phyloP scores from a whole-genome alignment of 139 green algal species.

The Chlamydomonas eustigma region DNA sequence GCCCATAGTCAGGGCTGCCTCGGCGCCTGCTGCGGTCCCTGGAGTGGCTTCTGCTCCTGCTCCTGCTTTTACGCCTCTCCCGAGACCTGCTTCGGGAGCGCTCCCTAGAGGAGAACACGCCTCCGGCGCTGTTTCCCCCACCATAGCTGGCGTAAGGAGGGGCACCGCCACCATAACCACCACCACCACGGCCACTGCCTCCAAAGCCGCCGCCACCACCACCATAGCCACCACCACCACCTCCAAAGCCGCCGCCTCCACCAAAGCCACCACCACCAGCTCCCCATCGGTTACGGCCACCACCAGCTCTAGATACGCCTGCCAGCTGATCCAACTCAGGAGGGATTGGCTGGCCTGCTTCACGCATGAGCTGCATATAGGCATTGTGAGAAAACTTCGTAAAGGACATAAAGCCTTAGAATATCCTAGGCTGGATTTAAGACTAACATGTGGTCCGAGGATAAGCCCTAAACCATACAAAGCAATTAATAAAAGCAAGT shows the following conservation, averaged over 20 bases:
- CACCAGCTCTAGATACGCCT: slow-evolving; percentile 23
- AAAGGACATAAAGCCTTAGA: too few species aligned
- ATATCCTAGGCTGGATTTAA: neutral
- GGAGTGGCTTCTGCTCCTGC: slow-evolving; percentile 3
- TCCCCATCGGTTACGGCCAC: slow-evolving; percentile 35
- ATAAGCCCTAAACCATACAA: neutral
- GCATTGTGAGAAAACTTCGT: too few species aligned
- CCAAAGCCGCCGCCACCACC: slow-evolving; percentile 27
- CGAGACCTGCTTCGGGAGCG: slow-evolving; percentile 26
- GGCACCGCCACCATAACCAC: slow-evolving; percentile 25
- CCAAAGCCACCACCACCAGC: slow-evolving; percentile 31
- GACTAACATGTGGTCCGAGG: neutral
- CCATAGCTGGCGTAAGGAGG: slow-evolving; percentile 3
- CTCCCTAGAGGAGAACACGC: neutral
- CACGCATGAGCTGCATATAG: slow-evolving; percentile 39
- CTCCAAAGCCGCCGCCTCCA: slow-evolving; percentile 25
- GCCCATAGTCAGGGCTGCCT: slow-evolving; percentile 33
- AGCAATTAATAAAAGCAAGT: neutral
- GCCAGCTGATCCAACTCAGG: slow-evolving; percentile 54
- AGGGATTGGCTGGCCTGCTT: slow-evolving; percentile 58
- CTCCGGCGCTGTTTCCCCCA: slow-evolving; percentile 8
- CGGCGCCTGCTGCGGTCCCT: neutral
- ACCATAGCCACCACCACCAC: slow-evolving; percentile 22
- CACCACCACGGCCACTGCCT: slow-evolving; percentile 31
- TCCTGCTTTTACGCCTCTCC: slow-evolving; percentile 8